Evolutionary conservation across 2,329 filamentous ascomycete species (phyloP), one percentile per base, ranked within the genome.

Genomic region (Fusarium coicis): DNA sequence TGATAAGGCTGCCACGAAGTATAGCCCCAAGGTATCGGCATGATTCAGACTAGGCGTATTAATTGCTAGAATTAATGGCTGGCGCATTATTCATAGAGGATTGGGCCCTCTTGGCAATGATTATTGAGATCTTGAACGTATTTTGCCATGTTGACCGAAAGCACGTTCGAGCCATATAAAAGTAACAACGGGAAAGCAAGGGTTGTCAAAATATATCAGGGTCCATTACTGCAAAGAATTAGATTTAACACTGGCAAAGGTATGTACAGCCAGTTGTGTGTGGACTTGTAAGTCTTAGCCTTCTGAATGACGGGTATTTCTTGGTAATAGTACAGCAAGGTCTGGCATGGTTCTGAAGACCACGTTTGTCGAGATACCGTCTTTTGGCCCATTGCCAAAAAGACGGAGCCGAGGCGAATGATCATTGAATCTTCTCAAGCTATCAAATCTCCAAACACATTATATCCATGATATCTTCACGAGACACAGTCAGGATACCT

Each of bases 1-100:
- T 80, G 94, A 97, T 81, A 91, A 91, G 77, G 95, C 95, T 18
- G 93, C 93, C 26, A 87, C 90, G 32, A 98, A 97, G 84, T 98
- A 96, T 83, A 92, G 90, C 74, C 89, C 95, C 39, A 97, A 96
- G 86, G 94, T 94, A 70, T 87, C 91, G 69, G 87, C 88, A 69
- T 83, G 76, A 75, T 66, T 63, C 67, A 47, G 50, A 28, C 46
- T 26, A 60, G 62, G 39, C 65, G 57, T 58, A 72, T 66, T 63
- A 69, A 76, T 76, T 75, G 77, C 77, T 70, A 76, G 64, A 74
- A 59, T 74, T 79, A 70, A 80, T 78, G 76, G 80, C 66, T 64
- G 78, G 77, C 75, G 75, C 74, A 80, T 73, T 73, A 67, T 69
- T 77, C 66, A 72, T 76, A 76, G 71, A 77, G 60, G 58, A 74